Evolutionary conservation across 176 grass and related monocot species (phyloP).

Genomic region (Rhipidocladum racemiflorum): DNA sequence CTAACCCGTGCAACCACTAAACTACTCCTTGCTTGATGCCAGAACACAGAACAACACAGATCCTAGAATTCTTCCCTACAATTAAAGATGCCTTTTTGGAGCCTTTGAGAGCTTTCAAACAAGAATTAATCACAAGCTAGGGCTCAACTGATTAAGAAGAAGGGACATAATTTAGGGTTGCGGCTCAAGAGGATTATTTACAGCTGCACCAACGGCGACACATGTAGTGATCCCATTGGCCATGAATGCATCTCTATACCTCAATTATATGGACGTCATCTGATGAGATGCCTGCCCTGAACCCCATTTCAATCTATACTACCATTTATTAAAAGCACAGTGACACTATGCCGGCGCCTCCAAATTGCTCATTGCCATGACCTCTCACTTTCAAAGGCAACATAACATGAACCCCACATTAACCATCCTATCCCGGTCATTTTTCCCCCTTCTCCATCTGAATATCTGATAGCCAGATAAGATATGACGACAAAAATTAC

Average conservation of each 20-base stretch:
- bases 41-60: constrained; percentile 38
- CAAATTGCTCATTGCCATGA: constrained; percentile 28
- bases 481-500: constrained; percentile 22
- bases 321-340: constrained; percentile 38
- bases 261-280: constrained; percentile 43
- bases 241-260: neutral
- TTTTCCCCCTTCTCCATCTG: neutral
- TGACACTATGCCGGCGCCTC: constrained; percentile 64
- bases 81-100: constrained; percentile 47
- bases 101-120: constrained; percentile 25
- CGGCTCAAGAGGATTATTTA: neutral
- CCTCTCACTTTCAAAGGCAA: constrained; percentile 37
- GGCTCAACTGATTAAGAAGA: neutral
- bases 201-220: neutral
- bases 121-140: constrained; percentile 16
- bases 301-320: constrained; percentile 17
- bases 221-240: neutral
- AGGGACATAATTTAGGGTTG: constrained; percentile 2
- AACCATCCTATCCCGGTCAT: constrained; percentile 24
- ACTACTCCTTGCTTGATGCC: constrained; percentile 34
- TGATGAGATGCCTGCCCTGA: constrained; percentile 27
- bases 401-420: constrained; percentile 30
- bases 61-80: constrained; percentile 32
- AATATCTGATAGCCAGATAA: neutral
- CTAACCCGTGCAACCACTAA: constrained; percentile 50